Conservation (phyloP, 2,329 filamentous ascomycete genomes). For the Metarhizium sp. region DNA sequence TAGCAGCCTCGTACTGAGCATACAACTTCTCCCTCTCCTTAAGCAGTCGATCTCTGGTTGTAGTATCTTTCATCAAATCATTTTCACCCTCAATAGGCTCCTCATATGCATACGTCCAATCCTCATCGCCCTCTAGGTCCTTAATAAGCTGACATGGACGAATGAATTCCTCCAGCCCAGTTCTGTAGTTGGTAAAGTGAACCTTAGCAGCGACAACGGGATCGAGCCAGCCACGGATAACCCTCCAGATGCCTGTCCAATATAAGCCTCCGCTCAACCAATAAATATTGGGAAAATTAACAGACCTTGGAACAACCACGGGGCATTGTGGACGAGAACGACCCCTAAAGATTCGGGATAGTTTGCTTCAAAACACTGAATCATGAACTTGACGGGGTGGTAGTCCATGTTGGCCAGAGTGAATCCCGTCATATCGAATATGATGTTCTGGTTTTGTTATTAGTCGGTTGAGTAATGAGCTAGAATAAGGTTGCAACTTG, state of each 20-base stretch:
- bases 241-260: slow-evolving; percentile 74
- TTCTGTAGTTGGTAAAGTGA: slow-evolving; percentile 76
- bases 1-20: slow-evolving; percentile 63
- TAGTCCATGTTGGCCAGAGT: slow-evolving; percentile 98
- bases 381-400: slow-evolving; percentile 96
- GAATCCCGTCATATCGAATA: slow-evolving; percentile 96
- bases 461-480: not conserved
- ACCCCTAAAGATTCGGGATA: slow-evolving; percentile 88
- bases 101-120: slow-evolving; percentile 74
- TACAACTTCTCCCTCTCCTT: slow-evolving; percentile 56
- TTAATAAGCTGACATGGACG: slow-evolving; percentile 60
- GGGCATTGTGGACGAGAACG: slow-evolving; percentile 89
- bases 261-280: slow-evolving; percentile 1
- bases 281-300: slow-evolving; percentile 5
- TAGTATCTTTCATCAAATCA: slow-evolving; percentile 56
- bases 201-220: slow-evolving; percentile 93
- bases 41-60: slow-evolving; percentile 53
- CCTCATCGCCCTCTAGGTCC: slow-evolving; percentile 77
- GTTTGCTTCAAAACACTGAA: slow-evolving; percentile 98
- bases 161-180: slow-evolving; percentile 73
- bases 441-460: slow-evolving; percentile 53
- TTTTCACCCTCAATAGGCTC: slow-evolving; percentile 75
- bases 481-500: slow-evolving; percentile 39
- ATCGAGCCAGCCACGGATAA: slow-evolving; percentile 93
- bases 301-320: slow-evolving; percentile 89